phyloP scores from a whole-genome alignment of 148 eudicot species.

The Chenopodium berlandieri region DNA sequence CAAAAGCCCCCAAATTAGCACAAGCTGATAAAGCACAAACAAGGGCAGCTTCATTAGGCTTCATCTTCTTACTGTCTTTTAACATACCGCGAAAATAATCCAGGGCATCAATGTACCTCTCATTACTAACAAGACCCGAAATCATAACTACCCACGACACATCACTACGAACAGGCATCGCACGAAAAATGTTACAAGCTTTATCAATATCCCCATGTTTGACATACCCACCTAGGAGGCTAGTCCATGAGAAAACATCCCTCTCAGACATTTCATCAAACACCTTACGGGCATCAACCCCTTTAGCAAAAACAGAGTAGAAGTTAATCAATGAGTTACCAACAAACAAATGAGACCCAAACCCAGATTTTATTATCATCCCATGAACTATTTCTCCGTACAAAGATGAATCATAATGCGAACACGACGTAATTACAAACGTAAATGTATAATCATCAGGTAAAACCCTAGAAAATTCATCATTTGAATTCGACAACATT shows the following conservation, averaged over 20 bases:
- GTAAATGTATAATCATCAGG: constrained; percentile 75
- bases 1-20: constrained; percentile 64
- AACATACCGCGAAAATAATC: constrained; percentile 47
- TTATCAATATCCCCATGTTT: constrained; percentile 47
- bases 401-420: constrained; percentile 29
- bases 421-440: constrained; percentile 58
- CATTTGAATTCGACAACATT: constrained; percentile 39
- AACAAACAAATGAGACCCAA: constrained; percentile 45
- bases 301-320: constrained; percentile 33
- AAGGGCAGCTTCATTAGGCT: constrained; percentile 61
- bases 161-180: constrained; percentile 60
- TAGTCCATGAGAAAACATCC: constrained; percentile 66
- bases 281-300: constrained; percentile 40
- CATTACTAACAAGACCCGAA: constrained; percentile 55
- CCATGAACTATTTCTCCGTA: constrained; percentile 57
- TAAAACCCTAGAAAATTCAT: constrained; percentile 14
- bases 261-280: constrained; percentile 57
- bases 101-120: constrained; percentile 54
- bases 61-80: constrained; percentile 21
- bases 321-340: constrained; percentile 55
- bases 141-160: constrained; percentile 77
- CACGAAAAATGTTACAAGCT: constrained; percentile 43
- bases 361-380: constrained; percentile 50
- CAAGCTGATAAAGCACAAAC: constrained; percentile 75
- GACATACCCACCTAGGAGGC: constrained; percentile 58